Evolutionary conservation across 805 yeast genomes (phyloP).

Genomic region (Pichia heedii): DNA sequence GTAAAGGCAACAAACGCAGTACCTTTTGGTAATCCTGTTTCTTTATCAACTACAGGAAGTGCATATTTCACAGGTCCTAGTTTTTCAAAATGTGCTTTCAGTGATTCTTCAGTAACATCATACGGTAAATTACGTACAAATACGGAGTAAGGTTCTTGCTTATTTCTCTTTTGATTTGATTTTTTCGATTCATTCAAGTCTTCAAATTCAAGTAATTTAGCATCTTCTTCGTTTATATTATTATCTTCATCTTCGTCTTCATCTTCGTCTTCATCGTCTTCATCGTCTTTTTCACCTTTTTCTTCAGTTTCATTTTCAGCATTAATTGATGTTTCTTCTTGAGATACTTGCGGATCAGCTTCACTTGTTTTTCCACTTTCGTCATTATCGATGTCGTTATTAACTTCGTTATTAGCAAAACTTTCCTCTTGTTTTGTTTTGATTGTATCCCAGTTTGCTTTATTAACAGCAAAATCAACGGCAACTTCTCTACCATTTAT

Average conservation of each 20-base stretch:
- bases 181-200: conserved; percentile 28
- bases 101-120: conserved; percentile 76
- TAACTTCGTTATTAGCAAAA: conserved; percentile 31
- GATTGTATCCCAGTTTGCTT: conserved; percentile 66
- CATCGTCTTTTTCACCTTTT: conserved; percentile 26
- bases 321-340: neutral
- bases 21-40: conserved; percentile 81
- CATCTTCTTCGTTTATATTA: conserved; percentile 18
- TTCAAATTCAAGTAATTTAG: conserved; percentile 25
- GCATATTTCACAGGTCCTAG: conserved; percentile 92
- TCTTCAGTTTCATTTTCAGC: conserved; percentile 29
- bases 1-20: conserved; percentile 90
- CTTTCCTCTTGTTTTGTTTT: conserved; percentile 38
- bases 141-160: conserved; percentile 60
- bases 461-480: conserved; percentile 88
- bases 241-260: conserved; percentile 13
- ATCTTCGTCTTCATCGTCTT: conserved; percentile 21
- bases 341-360: conserved; percentile 10
- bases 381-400: conserved; percentile 32
- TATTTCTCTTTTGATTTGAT: conserved; percentile 39
- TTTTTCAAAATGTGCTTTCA: conserved; percentile 66
- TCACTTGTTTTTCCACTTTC: conserved; percentile 30
- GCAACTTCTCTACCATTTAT: conserved; percentile 88
- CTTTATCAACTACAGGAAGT: conserved; percentile 81
- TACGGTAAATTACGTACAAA: conserved; percentile 93